A percentile compares a stretch with the other conserved stretches of the same genome.
These are phyloP conservation scores for Lactarius vividus DNA, from an alignment of 768 basidiomycete genomes.

Conservation along the genomic window DNA sequence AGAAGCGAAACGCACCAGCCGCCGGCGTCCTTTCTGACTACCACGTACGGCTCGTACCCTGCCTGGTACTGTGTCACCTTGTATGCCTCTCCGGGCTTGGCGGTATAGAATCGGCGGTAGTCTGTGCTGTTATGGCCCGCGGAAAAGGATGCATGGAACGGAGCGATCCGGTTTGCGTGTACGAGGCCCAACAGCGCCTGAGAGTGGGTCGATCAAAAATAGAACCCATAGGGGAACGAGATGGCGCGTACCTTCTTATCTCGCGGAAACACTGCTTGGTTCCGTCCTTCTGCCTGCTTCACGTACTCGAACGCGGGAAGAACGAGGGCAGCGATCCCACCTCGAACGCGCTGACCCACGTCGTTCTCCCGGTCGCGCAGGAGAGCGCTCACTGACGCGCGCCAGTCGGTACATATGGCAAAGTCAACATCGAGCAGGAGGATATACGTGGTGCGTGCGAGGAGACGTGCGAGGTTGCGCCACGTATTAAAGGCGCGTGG, in stretches of 20 bases:
- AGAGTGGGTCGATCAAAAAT: background rate
- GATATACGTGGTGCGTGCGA: constrained; percentile 78
- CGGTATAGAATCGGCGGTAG: constrained; percentile 62
- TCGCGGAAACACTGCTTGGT: constrained; percentile 58
- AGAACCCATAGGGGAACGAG: background rate
- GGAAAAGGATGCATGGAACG: constrained; percentile 78
- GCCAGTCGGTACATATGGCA: constrained; percentile 78
- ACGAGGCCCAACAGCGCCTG: constrained; percentile 62
- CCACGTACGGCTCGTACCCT: constrained; percentile 86
- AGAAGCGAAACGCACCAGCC: constrained; percentile 7
- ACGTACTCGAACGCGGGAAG: constrained; percentile 83
- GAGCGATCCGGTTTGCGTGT: constrained; percentile 51
- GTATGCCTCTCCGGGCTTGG: constrained; percentile 67
- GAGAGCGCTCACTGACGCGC: constrained; percentile 45
- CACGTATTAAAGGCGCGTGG: constrained; percentile 69
- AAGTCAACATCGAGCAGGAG: constrained; percentile 95
- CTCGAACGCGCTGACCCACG: constrained; percentile 48
- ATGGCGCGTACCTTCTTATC: constrained; percentile 56
- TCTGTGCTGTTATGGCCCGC: constrained; percentile 82
- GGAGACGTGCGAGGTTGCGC: constrained; percentile 82
- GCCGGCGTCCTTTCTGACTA: constrained; percentile 56
- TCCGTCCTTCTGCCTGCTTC: constrained; percentile 59
- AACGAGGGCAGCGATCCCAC: constrained; percentile 69
- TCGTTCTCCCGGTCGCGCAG: constrained; percentile 14
- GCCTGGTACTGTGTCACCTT: constrained; percentile 74